A percentile compares a stretch with the other conserved stretches of the same genome.
Evolutionary conservation across 768 basidiomycete species (phyloP).

Genomic region (Boletus tylopilopsis): DNA sequence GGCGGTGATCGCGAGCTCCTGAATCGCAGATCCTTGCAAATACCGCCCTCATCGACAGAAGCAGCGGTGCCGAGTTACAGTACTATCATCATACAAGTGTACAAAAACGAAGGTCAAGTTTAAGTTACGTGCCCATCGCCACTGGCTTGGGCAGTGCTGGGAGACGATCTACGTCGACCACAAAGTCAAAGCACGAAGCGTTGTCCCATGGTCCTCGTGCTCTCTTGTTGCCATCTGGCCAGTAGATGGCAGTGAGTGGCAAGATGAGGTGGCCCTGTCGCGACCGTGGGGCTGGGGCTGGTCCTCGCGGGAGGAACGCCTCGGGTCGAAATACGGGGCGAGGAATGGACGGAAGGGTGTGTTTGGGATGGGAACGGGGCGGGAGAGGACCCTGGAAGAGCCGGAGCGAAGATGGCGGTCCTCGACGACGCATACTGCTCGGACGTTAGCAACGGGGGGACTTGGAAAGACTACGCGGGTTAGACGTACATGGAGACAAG

Average conservation of each 20-base stretch:
- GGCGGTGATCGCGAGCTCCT: slow-evolving; percentile 11
- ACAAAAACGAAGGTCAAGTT: no score
- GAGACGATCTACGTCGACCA: slow-evolving; percentile 45
- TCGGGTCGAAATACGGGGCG: slow-evolving; percentile 45
- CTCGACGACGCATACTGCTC: slow-evolving; percentile 59
- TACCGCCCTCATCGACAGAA: not conserved
- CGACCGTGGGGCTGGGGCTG: slow-evolving; percentile 17
- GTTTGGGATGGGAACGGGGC: slow-evolving; percentile 55
- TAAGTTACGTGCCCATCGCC: slow-evolving; percentile 26
- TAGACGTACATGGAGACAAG: not conserved
- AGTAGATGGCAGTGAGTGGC: slow-evolving; percentile 13
- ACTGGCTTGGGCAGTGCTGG: slow-evolving; percentile 46
- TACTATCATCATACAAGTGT: no score
- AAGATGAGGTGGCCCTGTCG: slow-evolving; percentile 9
- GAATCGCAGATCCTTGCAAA: slow-evolving; percentile 11
- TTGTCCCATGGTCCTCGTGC: slow-evolving; percentile 60
- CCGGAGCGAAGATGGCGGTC: slow-evolving; percentile 62
- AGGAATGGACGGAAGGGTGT: slow-evolving; percentile 65
- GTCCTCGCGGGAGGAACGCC: slow-evolving; percentile 21
- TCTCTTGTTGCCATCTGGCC: slow-evolving; percentile 16
- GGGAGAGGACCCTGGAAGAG: slow-evolving; percentile 62
- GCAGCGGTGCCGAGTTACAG: no score
- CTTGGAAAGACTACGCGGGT: no score
- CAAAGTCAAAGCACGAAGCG: slow-evolving; percentile 40
- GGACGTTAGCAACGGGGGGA: no score